phyloP scores from a whole-genome alignment of 2,329 filamentous ascomycete genomes.

The Colletotrichum sp. region DNA sequence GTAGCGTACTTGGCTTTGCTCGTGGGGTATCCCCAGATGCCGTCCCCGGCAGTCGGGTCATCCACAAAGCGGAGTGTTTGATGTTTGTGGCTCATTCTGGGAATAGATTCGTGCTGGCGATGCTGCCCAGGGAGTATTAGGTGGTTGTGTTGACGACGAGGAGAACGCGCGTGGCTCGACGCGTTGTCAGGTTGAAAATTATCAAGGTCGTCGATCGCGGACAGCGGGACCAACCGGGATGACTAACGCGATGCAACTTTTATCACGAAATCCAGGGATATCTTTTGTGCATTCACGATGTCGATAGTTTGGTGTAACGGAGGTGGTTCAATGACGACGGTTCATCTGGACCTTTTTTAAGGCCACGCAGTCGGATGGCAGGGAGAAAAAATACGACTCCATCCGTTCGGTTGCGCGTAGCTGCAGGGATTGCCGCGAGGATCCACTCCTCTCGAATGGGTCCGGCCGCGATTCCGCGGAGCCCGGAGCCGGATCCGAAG shows the following conservation, averaged over 20 bases:
- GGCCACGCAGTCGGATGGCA: background rate
- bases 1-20: slow-evolving; percentile 41
- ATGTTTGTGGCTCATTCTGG: slow-evolving; percentile 27
- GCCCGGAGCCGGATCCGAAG: background rate
- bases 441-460: background rate
- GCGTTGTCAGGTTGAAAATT: too few relatives aligned
- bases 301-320: background rate
- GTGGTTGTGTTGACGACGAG: background rate
- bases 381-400: background rate
- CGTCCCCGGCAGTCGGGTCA: slow-evolving; percentile 35
- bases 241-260: background rate
- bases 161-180: background rate
- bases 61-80: slow-evolving; percentile 41
- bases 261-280: too few relatives aligned
- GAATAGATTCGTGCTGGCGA: background rate
- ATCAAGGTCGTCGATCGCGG: background rate
- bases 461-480: background rate
- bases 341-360: slow-evolving; percentile 2
- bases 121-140: background rate
- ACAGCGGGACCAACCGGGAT: background rate
- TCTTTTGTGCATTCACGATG: background rate
- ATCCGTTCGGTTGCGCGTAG: background rate
- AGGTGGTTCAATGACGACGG: background rate
- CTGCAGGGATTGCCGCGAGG: background rate
- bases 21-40: slow-evolving; percentile 43